Conservation (phyloP, 2,329 filamentous ascomycete species). For the Paecilomyces fulvus region DNA sequence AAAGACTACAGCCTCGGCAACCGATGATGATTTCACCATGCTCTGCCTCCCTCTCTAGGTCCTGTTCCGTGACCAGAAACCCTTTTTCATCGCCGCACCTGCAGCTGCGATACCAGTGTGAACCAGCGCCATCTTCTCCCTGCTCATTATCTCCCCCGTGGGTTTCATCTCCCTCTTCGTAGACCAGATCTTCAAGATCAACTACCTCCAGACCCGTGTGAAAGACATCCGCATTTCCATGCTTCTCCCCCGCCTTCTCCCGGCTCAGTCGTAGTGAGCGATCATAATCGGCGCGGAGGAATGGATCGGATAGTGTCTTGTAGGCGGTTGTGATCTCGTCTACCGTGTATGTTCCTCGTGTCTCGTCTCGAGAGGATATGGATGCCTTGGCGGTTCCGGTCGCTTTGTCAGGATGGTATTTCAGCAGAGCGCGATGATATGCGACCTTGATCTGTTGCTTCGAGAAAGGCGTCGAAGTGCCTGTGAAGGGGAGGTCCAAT, state of each 20-base stretch:
- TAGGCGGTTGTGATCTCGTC: constrained; percentile 55
- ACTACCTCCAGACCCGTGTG: constrained; percentile 49
- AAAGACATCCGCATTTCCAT: constrained; percentile 18
- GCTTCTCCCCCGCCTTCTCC: constrained; percentile 13
- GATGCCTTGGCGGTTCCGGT: neutral
- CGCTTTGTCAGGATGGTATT: constrained; percentile 52
- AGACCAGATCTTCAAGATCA: constrained; percentile 49
- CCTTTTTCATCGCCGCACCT: constrained; percentile 51
- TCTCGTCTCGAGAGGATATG: neutral
- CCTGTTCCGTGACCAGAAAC: constrained; percentile 46
- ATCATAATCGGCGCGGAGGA: constrained; percentile 42
- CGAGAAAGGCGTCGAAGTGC: constrained; percentile 16
- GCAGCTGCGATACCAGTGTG: constrained; percentile 46
- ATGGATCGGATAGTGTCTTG: constrained; percentile 41
- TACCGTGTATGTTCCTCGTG: constrained; percentile 24
- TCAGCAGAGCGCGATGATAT: constrained; percentile 49
- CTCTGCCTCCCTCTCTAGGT: constrained; percentile 43
- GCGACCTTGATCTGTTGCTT: constrained; percentile 44
- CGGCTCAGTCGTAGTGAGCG: constrained; percentile 30
- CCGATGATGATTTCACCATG: constrained; percentile 51
- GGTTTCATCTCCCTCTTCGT: constrained; percentile 21
- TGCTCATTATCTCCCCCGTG: constrained; percentile 33
- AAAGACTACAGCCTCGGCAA: constrained; percentile 56
- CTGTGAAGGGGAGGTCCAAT: constrained; percentile 28
- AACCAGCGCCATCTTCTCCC: constrained; percentile 30